Percentiles rank a stretch among this genome's conserved stretches.
These are phyloP conservation scores for Balansia obtecta DNA, from an alignment of 2,329 filamentous ascomycete genomes.

Conservation along the genomic window DNA sequence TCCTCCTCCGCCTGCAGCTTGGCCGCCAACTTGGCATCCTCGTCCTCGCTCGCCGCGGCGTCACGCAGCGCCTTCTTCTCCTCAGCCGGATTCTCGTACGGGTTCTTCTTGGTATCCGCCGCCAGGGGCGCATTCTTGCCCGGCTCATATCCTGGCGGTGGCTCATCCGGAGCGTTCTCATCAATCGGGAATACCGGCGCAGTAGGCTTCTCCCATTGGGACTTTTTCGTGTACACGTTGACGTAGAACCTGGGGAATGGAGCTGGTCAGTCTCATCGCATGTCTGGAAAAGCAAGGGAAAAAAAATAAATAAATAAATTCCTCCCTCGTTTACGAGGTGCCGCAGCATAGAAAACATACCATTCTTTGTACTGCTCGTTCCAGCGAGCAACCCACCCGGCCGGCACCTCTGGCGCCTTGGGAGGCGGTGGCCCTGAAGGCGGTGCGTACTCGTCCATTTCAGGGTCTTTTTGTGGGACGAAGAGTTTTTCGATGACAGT, in stretches of 20 bases:
- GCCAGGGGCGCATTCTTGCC: constrained; percentile 23
- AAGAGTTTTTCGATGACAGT: background rate
- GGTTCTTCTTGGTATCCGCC: constrained; percentile 55
- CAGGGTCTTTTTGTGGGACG: too few relatives aligned
- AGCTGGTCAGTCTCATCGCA: background rate
- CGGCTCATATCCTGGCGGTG: constrained; percentile 55
- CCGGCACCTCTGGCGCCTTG: constrained; percentile 47
- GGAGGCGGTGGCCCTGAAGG: constrained; percentile 44
- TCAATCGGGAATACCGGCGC: constrained; percentile 46
- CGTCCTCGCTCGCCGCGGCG: constrained; percentile 29
- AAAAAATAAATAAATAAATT: too few relatives aligned
- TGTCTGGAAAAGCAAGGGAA: background rate
- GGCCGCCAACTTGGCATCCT: constrained; percentile 64
- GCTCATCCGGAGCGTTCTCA: constrained; percentile 36
- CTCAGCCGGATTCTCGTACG: constrained; percentile 39
- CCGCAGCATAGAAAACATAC: constrained; percentile 21
- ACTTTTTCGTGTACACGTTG: constrained; percentile 76
- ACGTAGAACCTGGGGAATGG: constrained; percentile 68
- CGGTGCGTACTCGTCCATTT: constrained; percentile 41
- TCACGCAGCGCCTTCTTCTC: constrained; percentile 10
- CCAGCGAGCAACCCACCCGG: constrained; percentile 73
- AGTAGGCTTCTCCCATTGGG: constrained; percentile 80
- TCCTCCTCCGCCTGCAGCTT: constrained; percentile 78
- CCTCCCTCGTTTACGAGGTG: too few relatives aligned
- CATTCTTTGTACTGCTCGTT: constrained; percentile 85